Percentiles rank a stretch among this genome's conserved stretches.
Conservation (phyloP, 441 rosid species). For the Viola pubescens region DNA sequence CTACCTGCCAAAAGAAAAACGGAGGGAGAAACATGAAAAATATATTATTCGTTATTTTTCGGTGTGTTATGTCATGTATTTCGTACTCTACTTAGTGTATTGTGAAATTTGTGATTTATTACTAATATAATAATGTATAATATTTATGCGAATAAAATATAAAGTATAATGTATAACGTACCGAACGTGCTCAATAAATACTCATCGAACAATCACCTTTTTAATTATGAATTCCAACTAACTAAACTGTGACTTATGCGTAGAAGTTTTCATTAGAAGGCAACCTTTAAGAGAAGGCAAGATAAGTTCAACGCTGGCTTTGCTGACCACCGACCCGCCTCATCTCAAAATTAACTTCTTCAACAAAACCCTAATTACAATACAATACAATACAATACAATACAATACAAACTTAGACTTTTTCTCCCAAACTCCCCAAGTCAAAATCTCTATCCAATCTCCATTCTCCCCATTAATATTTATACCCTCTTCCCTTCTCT, state of each 20-base stretch:
- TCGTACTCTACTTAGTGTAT: too few species aligned
- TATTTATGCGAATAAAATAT: too few species aligned
- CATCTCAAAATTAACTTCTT: not conserved
- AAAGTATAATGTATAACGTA: too few species aligned
- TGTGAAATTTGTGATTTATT: too few species aligned
- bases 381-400: not conserved
- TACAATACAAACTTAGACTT: constrained; percentile 15
- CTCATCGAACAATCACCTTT: too few species aligned
- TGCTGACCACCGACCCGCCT: constrained; percentile 48
- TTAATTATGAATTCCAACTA: too few species aligned
- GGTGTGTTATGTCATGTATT: too few species aligned
- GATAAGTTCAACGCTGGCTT: constrained; percentile 44
- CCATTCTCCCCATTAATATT: not conserved
- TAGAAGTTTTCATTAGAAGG: not conserved
- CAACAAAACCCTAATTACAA: constrained; percentile 4
- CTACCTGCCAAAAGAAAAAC: too few species aligned
- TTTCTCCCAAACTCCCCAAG: not conserved
- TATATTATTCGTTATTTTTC: too few species aligned
- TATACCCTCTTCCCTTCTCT: constrained; percentile 8
- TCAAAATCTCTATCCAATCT: constrained; percentile 22
- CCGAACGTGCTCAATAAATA: too few species aligned
- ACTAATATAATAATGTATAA: too few species aligned
- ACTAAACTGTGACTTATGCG: not conserved
- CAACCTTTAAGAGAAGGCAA: not conserved
- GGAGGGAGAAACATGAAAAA: too few species aligned